Base-by-base conservation (phyloP, 2,329 filamentous ascomycete species). In the Penicillium aurantiogriseum region DNA sequence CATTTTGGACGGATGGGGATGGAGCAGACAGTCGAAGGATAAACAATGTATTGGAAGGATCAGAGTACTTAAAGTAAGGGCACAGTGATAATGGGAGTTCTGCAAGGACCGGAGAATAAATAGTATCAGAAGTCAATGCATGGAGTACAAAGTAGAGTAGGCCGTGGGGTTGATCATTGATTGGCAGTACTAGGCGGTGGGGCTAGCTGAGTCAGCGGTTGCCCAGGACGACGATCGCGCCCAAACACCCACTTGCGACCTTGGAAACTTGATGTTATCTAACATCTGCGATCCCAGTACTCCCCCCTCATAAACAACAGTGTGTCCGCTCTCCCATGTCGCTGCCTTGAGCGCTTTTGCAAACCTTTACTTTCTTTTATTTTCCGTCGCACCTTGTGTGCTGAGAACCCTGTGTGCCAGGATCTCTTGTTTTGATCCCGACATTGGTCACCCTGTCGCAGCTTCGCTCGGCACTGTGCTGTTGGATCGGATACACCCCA, bases 1-100 rank as follows among this genome's bases (percentile, higher is more conserved):
- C 83, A 85, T 85, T 59, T 59, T 73, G 47, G 39, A 13, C 35
- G 47, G 40, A 45, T 40, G 40, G 29, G 39, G 27, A 45, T 56
- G n/a, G 38, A 44, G n/a, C 9, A n/a, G 25, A 35, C 25, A 51
- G 31, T 49, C 25, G 25, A 52, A 23, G 9, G 31, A 23, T 19
- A 44, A n/a, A 25, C 11, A 29, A 17, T 39, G 45, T 21, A 49
- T 49, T 51, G n/a, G 29, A 48, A 40, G 29, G 45, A 56, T 35
- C 54, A 58, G 55, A 50, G 23, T 17, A 48, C 13, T 33, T 31
- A 6, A 54, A 31, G 39, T 23, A 43, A 53, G 43, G 44, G 42
- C 29, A 17, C 23, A 49, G 36, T 48, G 49, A 58, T 40, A 54
- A 60, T 29, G 52, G 38, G 46, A 55, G 48, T 55, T 21, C 49